These are phyloP conservation scores for slime mould (Dictyostelium discoideum) DNA, from an alignment of 78 protist species.

Conservation along the genomic window dicty_2.7 NC_007088.5:1517501-1518000, in stretches of 20 bases:
- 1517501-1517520: background rate
- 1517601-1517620: slow-evolving; percentile 15
- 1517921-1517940: slow-evolving; percentile 14
- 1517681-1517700: slow-evolving; percentile 30
- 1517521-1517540: slow-evolving; percentile 46
- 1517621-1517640: slow-evolving; percentile 27
- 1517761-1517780: background rate
- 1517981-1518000: slow-evolving; percentile 60
- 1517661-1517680: slow-evolving; percentile 24
- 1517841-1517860: background rate
- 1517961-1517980: slow-evolving; percentile 32
- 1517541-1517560: slow-evolving; percentile 50
- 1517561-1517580: slow-evolving; percentile 23
- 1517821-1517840: slow-evolving; percentile 10
- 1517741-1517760: background rate
- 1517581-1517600: background rate
- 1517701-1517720: slow-evolving; percentile 31
- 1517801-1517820: slow-evolving; percentile 29
- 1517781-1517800: background rate
- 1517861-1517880: slow-evolving; percentile 17
- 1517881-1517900: background rate
- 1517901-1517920: background rate
- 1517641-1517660: background rate
- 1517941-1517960: slow-evolving; percentile 44
- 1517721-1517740: background rate